A percentile compares a stretch with the other conserved stretches of the same genome.
phyloP scores from a whole-genome alignment of 2,329 filamentous ascomycete species.

The Hypoxylon sp. region DNA sequence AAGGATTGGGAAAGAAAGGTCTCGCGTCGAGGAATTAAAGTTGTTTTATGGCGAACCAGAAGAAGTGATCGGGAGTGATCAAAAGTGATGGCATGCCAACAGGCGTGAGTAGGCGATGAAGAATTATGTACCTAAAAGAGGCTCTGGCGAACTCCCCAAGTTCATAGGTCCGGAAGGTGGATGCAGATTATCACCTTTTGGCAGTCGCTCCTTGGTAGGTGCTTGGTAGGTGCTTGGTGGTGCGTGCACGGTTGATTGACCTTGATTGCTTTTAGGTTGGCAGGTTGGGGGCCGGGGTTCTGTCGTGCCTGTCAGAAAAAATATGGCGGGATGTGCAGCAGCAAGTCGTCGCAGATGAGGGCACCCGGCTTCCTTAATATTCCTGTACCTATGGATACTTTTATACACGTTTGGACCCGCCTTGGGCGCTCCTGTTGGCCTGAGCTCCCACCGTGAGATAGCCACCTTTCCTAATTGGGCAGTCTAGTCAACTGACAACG shows the following conservation, averaged over 20 bases:
- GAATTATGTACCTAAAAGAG: slow-evolving; percentile 33
- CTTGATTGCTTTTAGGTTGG: slow-evolving; percentile 30
- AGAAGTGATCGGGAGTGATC: no score
- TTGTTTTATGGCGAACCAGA: slow-evolving; percentile 1
- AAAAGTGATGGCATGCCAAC: background rate
- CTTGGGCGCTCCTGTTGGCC: slow-evolving; percentile 42
- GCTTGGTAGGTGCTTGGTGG: no score
- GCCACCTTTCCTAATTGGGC: slow-evolving; percentile 41
- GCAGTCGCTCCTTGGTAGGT: slow-evolving; percentile 4
- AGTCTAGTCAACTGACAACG: slow-evolving; percentile 30
- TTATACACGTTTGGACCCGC: slow-evolving; percentile 48
- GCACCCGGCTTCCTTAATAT: slow-evolving; percentile 48
- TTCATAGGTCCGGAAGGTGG: slow-evolving; percentile 28
- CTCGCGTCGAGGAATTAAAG: slow-evolving; percentile 5
- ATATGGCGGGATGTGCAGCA: slow-evolving; percentile 45
- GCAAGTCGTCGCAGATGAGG: slow-evolving; percentile 45
- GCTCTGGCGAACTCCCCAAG: slow-evolving; percentile 23
- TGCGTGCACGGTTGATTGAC: slow-evolving; percentile 36
- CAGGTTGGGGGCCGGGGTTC: slow-evolving; percentile 27
- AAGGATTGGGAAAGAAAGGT: slow-evolving; percentile 11
- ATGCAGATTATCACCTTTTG: slow-evolving; percentile 29
- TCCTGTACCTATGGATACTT: slow-evolving; percentile 48
- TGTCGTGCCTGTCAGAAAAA: slow-evolving; percentile 43
- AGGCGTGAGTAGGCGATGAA: slow-evolving; percentile 11
- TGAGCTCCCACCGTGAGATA: slow-evolving; percentile 40